phyloP scores from a whole-genome alignment of 257 asterid genomes.

The Euphrasia confusa region DNA sequence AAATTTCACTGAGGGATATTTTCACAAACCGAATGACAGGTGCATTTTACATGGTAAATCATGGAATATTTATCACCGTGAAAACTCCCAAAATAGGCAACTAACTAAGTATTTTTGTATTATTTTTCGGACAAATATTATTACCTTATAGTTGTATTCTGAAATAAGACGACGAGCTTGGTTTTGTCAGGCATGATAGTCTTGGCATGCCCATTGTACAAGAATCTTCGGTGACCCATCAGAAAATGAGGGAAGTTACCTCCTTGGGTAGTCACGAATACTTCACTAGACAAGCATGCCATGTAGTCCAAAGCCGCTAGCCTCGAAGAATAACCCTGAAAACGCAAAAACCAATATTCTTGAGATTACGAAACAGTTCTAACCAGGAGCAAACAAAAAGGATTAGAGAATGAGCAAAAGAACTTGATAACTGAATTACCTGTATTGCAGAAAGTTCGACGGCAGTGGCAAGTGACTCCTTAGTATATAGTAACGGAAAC shows the following conservation, averaged over 20 bases:
- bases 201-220: constrained; percentile 80
- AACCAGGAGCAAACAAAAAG: too few relatives aligned
- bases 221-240: constrained; percentile 79
- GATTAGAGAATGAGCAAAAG: too few relatives aligned
- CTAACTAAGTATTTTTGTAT: neutral
- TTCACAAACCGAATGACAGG: too few relatives aligned
- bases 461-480: constrained; percentile 61
- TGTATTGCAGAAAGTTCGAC: constrained; percentile 67
- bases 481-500: constrained; percentile 78
- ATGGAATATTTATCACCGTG: neutral
- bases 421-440: constrained; percentile 47
- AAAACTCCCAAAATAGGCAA: neutral
- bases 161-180: constrained; percentile 62
- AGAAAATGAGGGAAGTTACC: constrained; percentile 94
- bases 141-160: constrained; percentile 65
- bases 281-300: constrained; percentile 79
- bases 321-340: constrained; percentile 71
- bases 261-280: constrained; percentile 90
- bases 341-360: too few relatives aligned
- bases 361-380: too few relatives aligned
- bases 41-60: neutral
- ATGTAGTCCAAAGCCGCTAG: constrained; percentile 85
- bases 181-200: constrained; percentile 77
- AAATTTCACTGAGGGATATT: too few relatives aligned
- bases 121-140: too few relatives aligned